phyloP scores from a whole-genome alignment of 2,329 filamentous ascomycete genomes.

The Botryosphaeria dothidea region DNA sequence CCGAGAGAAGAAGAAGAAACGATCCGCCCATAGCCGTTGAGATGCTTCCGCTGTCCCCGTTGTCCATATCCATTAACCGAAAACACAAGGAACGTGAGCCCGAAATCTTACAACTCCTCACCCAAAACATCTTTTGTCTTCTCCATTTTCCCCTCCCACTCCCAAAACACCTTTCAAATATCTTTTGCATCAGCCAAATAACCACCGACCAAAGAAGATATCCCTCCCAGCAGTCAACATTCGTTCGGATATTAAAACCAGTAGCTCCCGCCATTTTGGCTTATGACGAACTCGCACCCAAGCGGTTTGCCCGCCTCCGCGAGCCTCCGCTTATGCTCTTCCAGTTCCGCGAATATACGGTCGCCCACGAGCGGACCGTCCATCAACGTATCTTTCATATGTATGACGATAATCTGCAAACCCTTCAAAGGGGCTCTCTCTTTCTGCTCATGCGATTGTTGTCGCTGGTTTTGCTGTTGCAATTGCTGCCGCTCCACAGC shows the following conservation, averaged over 20 bases:
- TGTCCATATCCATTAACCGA: too few species aligned
- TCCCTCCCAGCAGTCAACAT: too few species aligned
- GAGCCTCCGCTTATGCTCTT: constrained; percentile 57
- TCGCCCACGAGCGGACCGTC: constrained; percentile 68
- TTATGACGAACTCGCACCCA: constrained; percentile 79
- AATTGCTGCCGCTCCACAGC: neutral
- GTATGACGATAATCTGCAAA: constrained; percentile 82
- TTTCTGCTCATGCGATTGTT: neutral
- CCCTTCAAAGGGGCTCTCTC: constrained; percentile 60
- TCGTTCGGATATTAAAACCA: constrained; percentile 39
- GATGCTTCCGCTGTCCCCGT: too few species aligned
- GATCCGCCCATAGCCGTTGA: too few species aligned
- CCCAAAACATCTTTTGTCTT: too few species aligned
- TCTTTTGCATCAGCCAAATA: too few species aligned
- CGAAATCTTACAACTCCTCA: too few species aligned
- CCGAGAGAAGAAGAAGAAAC: too few species aligned
- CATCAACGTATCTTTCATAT: constrained; percentile 82
- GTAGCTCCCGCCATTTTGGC: constrained; percentile 63
- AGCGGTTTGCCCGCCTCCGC: constrained; percentile 56
- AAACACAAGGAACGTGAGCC: too few species aligned
- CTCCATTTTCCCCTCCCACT: too few species aligned
- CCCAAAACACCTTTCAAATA: too few species aligned
- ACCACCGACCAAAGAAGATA: too few species aligned
- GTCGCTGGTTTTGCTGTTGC: neutral
- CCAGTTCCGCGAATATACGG: constrained; percentile 69